phyloP scores from a whole-genome alignment of 1,284 basidiomycete genomes.

The Puccinia hordei region DNA sequence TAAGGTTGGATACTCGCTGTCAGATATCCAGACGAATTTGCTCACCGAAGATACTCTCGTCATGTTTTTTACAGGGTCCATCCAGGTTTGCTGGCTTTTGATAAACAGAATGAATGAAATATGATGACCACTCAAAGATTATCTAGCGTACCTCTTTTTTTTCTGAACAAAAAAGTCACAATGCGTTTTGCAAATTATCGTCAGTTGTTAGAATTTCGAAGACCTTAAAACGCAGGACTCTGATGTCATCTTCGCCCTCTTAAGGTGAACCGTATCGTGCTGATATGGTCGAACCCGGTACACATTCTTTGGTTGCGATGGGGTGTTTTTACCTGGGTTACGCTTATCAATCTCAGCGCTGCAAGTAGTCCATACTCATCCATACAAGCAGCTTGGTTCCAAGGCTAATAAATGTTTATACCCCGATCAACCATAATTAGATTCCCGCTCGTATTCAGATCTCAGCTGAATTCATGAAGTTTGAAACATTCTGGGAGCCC shows the following conservation, averaged over 20 bases:
- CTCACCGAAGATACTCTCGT: neutral
- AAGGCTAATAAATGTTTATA: neutral
- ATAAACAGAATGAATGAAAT: neutral
- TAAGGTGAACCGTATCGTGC: slow-evolving; percentile 17
- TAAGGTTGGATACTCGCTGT: neutral
- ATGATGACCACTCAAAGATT: neutral
- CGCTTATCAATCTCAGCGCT: slow-evolving; percentile 6
- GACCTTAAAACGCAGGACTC: neutral
- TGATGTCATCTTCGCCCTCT: neutral
- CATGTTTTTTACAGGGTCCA: slow-evolving; percentile 1
- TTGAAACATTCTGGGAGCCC: slow-evolving; percentile 7
- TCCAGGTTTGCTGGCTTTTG: slow-evolving; percentile 17
- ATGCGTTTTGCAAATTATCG: slow-evolving; percentile 31
- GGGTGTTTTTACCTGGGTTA: slow-evolving; percentile 18
- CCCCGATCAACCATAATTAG: neutral
- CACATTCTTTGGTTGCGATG: slow-evolving; percentile 15
- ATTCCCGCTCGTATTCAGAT: neutral
- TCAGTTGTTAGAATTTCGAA: neutral
- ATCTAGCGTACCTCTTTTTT: neutral
- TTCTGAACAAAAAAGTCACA: slow-evolving; percentile 9
- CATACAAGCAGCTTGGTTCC: too few relatives aligned
- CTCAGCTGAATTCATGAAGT: neutral
- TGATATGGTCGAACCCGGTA: slow-evolving; percentile 15
- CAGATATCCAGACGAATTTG: neutral
- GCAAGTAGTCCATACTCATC: neutral